Evolutionary conservation across 768 basidiomycete genomes (phyloP).

Genomic region (Boletellus ananiceps): DNA sequence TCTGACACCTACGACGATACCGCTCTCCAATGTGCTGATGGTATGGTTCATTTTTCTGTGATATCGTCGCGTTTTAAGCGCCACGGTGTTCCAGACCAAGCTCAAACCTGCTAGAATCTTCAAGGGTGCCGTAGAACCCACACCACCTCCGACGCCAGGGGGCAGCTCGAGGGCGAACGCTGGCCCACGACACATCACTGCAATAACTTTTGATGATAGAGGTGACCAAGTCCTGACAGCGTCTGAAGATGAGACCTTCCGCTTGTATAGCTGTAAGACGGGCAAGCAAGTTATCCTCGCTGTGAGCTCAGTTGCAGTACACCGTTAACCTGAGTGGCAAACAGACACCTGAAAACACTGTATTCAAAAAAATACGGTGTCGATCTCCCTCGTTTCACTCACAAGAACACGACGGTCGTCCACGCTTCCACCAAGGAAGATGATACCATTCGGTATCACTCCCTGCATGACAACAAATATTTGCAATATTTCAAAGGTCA

Average conservation of each 20-base stretch:
- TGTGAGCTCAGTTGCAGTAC: conserved; percentile 10
- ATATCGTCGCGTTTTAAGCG: neutral
- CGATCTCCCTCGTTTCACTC: conserved; percentile 91
- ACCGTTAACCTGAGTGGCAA: conserved; percentile 26
- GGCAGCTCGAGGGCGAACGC: conserved; percentile 31
- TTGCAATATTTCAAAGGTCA: conserved; percentile 95
- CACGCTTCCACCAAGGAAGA: conserved; percentile 95
- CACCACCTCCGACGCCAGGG: conserved; percentile 44
- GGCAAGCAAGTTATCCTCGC: conserved; percentile 77
- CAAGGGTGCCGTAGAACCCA: conserved; percentile 68
- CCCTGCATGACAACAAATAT: conserved; percentile 94
- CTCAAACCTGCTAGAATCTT: conserved; percentile 90
- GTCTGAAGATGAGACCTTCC: conserved; percentile 88
- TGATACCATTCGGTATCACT: conserved; percentile 92
- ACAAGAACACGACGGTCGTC: conserved; percentile 78
- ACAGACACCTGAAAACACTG: conserved; percentile 69
- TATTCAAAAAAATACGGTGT: conserved; percentile 97
- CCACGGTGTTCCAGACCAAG: conserved; percentile 45
- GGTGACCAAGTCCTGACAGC: conserved; percentile 86
- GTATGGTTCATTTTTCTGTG: conserved; percentile 29
- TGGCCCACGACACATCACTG: conserved; percentile 76
- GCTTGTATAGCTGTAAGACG: conserved; percentile 80
- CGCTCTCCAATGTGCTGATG: conserved; percentile 49
- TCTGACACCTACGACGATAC: conserved; percentile 32
- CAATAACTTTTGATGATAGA: conserved; percentile 85